A percentile compares a stretch with the other conserved stretches of the same genome.
phyloP scores from a whole-genome alignment of 2,329 filamentous ascomycete species.

The Malbranchea cinnamomea region DNA sequence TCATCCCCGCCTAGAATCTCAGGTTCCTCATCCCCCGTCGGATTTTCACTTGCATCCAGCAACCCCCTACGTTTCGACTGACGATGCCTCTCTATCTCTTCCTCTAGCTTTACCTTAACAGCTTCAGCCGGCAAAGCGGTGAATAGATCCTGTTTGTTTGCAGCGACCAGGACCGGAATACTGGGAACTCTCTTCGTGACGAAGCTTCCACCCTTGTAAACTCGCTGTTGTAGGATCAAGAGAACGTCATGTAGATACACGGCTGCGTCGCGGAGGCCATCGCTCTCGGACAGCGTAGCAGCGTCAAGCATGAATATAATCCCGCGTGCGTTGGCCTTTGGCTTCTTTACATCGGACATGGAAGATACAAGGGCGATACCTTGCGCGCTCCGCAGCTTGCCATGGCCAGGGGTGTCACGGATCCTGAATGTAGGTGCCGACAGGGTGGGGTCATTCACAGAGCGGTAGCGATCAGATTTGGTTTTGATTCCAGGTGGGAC shows the following conservation, averaged over 20 bases:
- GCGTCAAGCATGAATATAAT: conserved; percentile 86
- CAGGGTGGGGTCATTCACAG: conserved; percentile 50
- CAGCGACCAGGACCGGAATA: conserved; percentile 67
- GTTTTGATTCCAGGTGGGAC: conserved; percentile 39
- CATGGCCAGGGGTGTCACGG: conserved; percentile 80
- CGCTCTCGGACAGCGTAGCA: conserved; percentile 39
- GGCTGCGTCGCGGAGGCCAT: conserved; percentile 53
- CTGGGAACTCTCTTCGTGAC: conserved; percentile 40
- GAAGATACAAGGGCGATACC: conserved; percentile 25
- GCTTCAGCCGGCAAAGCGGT: conserved; percentile 70
- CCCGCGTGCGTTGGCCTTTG: conserved; percentile 33
- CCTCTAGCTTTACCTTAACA: conserved; percentile 61
- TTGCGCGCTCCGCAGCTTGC: conserved; percentile 62
- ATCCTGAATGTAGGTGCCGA: conserved; percentile 32
- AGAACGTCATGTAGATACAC: conserved; percentile 81
- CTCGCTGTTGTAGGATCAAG: conserved; percentile 61
- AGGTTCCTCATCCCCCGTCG: conserved; percentile 46
- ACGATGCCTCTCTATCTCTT: conserved; percentile 66
- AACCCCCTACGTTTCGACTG: conserved; percentile 64
- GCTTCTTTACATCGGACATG: conserved; percentile 22
- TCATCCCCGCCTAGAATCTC: conserved; percentile 76
- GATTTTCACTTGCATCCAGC: conserved; percentile 59
- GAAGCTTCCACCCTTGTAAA: conserved; percentile 35
- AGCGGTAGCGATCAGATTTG: conserved; percentile 48
- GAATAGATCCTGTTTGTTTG: conserved; percentile 93